Percentiles rank a stretch among this genome's conserved stretches.
Conservation (phyloP, 805 yeast genomes). For the Cyberlindnera xishuangbannaensis region DNA sequence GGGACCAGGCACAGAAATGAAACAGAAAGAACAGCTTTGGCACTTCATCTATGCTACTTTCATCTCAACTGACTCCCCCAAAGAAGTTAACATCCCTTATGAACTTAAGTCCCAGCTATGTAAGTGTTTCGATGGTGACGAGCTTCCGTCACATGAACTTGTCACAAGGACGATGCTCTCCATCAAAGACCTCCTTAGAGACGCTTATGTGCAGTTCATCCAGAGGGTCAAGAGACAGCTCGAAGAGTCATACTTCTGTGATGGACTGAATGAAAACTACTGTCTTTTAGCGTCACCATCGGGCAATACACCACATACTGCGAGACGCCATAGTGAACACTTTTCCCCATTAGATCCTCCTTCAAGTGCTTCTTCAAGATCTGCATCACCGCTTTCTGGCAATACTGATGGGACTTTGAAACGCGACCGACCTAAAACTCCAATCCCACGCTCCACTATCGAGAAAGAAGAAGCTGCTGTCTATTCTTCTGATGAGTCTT, state of each 20-base stretch:
- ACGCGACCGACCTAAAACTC: slow-evolving; percentile 2
- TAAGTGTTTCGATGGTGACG: slow-evolving; percentile 6
- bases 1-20: slow-evolving; percentile 1
- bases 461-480: slow-evolving; percentile 2
- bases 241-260: slow-evolving; percentile 6
- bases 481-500: slow-evolving; percentile 12
- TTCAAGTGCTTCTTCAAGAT: slow-evolving; percentile 6
- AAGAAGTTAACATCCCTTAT: slow-evolving; percentile 27
- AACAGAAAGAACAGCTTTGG: slow-evolving; percentile 16
- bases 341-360: slow-evolving; percentile 19
- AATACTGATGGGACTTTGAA: slow-evolving; percentile 3
- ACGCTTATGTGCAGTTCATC: slow-evolving; percentile 22
- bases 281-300: slow-evolving; percentile 16
- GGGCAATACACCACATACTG: slow-evolving; percentile 5
- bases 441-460: slow-evolving; percentile 10
- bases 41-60: slow-evolving; percentile 32
- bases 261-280: slow-evolving; percentile 12
- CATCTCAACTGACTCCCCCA: slow-evolving; percentile 34
- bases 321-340: slow-evolving; percentile 15
- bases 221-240: slow-evolving; percentile 11
- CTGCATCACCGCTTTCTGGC: slow-evolving; percentile 18
- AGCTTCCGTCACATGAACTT: slow-evolving; percentile 15
- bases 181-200: slow-evolving; percentile 21
- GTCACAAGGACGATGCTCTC: slow-evolving; percentile 17
- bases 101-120: slow-evolving; percentile 16